These are phyloP conservation scores for Poa annua DNA, from an alignment of 176 grass and related monocot genomes.

Conservation along the genomic window DNA sequence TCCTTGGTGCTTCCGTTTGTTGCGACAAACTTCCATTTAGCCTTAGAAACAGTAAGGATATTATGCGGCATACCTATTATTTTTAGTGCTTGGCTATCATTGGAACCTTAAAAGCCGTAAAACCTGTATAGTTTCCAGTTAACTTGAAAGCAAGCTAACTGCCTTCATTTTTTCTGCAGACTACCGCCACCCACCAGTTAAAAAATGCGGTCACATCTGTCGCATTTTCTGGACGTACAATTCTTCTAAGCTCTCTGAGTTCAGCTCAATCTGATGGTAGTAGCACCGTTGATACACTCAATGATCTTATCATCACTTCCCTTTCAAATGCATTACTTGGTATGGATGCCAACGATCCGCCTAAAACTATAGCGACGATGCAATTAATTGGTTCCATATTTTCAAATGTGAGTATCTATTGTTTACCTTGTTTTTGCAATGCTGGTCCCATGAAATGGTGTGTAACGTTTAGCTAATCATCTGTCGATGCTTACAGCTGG, in stretches of 20 bases:
- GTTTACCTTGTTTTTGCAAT: slow-evolving; percentile 41
- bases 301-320: slow-evolving; percentile 70
- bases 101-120: neutral
- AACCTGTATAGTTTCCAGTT: slow-evolving; percentile 33
- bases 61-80: slow-evolving; percentile 30
- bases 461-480: slow-evolving; percentile 43
- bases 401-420: slow-evolving; percentile 77
- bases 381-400: slow-evolving; percentile 95
- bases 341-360: slow-evolving; percentile 99
- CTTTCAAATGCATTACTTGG: slow-evolving; percentile 98
- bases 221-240: slow-evolving; percentile 80
- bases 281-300: slow-evolving; percentile 45
- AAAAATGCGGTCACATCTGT: slow-evolving; percentile 94
- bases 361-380: slow-evolving; percentile 94
- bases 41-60: slow-evolving; percentile 90
- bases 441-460: neutral
- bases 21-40: slow-evolving; percentile 79
- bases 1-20: slow-evolving; percentile 87
- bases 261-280: slow-evolving; percentile 54
- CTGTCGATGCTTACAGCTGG: slow-evolving; percentile 64
- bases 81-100: slow-evolving; percentile 35
- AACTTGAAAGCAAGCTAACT: slow-evolving; percentile 33
- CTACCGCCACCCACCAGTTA: slow-evolving; percentile 96
- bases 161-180: slow-evolving; percentile 51
- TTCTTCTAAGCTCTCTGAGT: slow-evolving; percentile 70